Base-by-base conservation (phyloP, 495 filamentous ascomycete species). In the Elaphomyces granulatus region DNA sequence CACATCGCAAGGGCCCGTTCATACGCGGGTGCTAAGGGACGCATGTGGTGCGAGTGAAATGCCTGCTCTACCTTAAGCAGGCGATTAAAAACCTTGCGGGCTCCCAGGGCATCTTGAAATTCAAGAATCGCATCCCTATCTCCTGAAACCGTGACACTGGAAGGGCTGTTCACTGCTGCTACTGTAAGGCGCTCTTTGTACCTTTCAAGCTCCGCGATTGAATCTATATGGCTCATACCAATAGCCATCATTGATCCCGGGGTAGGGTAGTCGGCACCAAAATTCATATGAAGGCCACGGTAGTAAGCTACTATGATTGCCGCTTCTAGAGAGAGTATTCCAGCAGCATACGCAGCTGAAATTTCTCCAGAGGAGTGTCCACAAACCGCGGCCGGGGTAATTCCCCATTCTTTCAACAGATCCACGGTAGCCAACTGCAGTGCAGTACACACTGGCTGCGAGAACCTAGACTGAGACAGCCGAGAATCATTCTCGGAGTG, bases 281-380 rank as follows among this genome's bases (percentile, higher is more conserved):
- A n/a, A n/a, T n/a, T n/a, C n/a, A n/a, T n/a, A n/a, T n/a, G n/a
- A n/a, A n/a, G n/a, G n/a, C n/a, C n/a, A n/a, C n/a, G n/a, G n/a
- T n/a, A n/a, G n/a, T n/a, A n/a, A n/a, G n/a, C n/a, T n/a, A n/a
- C n/a, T n/a, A n/a, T 34, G 38, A 52, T 42, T 2, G 53, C 49
- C 16, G 38, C 37, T 33, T 40, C 36, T 2, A 41, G 34, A 7
- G 37, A 35, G 1, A 56, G n/a, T 12, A 38, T 30, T 0, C 50
- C 48, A 18, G 44, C 48, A 1, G 43, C 47, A 41, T 59, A 61
- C 0, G 56, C 53, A n/a, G 54, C 54, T 1, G 50, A 51, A 43
- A 80, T 75, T 49, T 81, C 77, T 1, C 77, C 77, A 54, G 64
- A 71, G 2, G 75, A 79, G 53, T 81, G 76, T 2, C 77, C 77